Conservation (phyloP, 2,329 filamentous ascomycete species). For the Myotisia sp. region DNA sequence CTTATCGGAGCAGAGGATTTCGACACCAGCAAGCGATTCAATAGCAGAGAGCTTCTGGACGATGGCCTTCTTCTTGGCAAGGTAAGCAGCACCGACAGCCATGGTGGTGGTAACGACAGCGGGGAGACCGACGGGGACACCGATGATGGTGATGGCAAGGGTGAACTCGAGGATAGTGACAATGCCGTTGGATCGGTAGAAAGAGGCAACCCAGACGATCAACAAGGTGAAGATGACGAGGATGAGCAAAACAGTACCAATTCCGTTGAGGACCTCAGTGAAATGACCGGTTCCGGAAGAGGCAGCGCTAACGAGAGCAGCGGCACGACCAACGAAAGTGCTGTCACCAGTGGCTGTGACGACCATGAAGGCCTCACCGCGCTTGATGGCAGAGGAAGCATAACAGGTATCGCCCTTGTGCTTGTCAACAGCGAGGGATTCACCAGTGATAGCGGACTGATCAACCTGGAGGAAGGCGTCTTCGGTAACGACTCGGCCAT, state of each 20-base stretch:
- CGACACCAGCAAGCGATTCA: constrained; percentile 79
- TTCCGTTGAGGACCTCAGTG: constrained; percentile 78
- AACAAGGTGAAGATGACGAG: constrained; percentile 69
- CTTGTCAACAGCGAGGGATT: constrained; percentile 85
- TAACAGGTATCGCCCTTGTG: constrained; percentile 68
- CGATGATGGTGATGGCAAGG: constrained; percentile 77
- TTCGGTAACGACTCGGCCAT: constrained; percentile 72
- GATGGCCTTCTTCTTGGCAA: constrained; percentile 84
- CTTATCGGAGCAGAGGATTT: constrained; percentile 91
- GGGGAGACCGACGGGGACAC: constrained; percentile 84
- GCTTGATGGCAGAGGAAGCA: constrained; percentile 77
- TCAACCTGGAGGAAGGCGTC: constrained; percentile 79
- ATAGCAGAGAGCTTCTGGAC: constrained; percentile 88
- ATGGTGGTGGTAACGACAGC: constrained; percentile 90
- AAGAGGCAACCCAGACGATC: constrained; percentile 71
- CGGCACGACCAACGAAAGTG: constrained; percentile 79
- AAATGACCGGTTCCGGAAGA: constrained; percentile 67
- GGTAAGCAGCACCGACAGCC: constrained; percentile 82
- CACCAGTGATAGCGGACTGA: constrained; percentile 81
- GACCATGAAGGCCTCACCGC: constrained; percentile 72
- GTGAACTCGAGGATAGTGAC: constrained; percentile 71
- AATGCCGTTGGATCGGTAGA: constrained; percentile 74
- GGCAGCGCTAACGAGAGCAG: constrained; percentile 68
- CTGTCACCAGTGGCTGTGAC: constrained; percentile 75
- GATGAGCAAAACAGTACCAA: constrained; percentile 65